phyloP scores from a whole-genome alignment of 176 grass and related monocot genomes.

The Themeda triandra region DNA sequence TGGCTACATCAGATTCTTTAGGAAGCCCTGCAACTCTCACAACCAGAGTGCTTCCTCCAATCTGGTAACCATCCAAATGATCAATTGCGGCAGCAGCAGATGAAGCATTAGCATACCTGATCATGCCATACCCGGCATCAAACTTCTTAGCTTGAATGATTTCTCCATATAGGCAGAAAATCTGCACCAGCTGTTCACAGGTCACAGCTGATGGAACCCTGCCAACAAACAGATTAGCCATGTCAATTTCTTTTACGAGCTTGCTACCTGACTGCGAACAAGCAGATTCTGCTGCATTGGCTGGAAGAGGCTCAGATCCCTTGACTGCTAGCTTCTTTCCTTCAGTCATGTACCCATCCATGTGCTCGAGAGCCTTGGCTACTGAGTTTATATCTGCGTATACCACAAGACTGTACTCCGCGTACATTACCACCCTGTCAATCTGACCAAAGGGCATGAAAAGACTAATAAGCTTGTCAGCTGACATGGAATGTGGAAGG shows the following conservation, averaged over 20 bases:
- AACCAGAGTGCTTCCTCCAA: slow-evolving; percentile 57
- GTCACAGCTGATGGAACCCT: slow-evolving; percentile 47
- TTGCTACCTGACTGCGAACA: slow-evolving; percentile 27
- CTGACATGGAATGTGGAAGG: slow-evolving; percentile 40
- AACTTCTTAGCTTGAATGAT: slow-evolving; percentile 53
- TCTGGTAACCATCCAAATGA: slow-evolving; percentile 57
- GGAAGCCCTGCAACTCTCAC: slow-evolving; percentile 44
- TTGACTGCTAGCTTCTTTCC: slow-evolving; percentile 53
- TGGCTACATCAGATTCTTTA: neutral
- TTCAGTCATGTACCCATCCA: slow-evolving; percentile 58
- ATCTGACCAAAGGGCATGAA: slow-evolving; percentile 63
- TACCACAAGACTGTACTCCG: slow-evolving; percentile 46
- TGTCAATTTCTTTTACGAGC: slow-evolving; percentile 44
- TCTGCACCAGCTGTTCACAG: slow-evolving; percentile 38
- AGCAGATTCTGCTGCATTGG: slow-evolving; percentile 16
- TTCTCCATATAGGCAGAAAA: slow-evolving; percentile 60
- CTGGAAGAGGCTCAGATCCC: slow-evolving; percentile 7
- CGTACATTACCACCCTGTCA: slow-evolving; percentile 34
- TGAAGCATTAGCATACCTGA: slow-evolving; percentile 45
- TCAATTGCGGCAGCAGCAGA: slow-evolving; percentile 43
- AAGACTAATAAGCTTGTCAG: slow-evolving; percentile 51
- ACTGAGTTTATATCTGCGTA: slow-evolving; percentile 43
- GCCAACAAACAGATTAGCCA: slow-evolving; percentile 54
- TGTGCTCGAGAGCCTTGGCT: slow-evolving; percentile 29
- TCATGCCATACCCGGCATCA: slow-evolving; percentile 51